Evolutionary conservation across 345 rosid genomes (phyloP).

Genomic region (Isatis tinctoria): DNA sequence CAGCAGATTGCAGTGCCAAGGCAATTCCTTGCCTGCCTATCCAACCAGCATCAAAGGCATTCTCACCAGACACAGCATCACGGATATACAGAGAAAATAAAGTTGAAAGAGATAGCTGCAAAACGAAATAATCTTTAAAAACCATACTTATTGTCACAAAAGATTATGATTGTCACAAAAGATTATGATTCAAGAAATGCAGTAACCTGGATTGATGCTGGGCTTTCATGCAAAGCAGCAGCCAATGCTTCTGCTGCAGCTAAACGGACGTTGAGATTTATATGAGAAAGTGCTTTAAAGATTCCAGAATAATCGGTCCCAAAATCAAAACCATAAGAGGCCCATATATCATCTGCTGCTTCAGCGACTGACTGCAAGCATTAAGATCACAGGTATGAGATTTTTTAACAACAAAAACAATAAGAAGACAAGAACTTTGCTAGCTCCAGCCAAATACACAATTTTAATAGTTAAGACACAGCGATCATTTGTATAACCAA

Average conservation of each 20-base stretch:
- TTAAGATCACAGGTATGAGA: slow-evolving; percentile 7
- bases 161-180: not conserved
- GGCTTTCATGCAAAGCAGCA: slow-evolving; percentile 91
- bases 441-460: not conserved
- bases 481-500: not conserved
- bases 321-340: slow-evolving; percentile 79
- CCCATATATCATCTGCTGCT: slow-evolving; percentile 94
- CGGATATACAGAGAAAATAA: slow-evolving; percentile 85
- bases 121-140: slow-evolving; percentile 22
- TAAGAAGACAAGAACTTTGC: not conserved
- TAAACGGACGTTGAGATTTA: slow-evolving; percentile 75
- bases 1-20: slow-evolving; percentile 81
- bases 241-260: slow-evolving; percentile 98
- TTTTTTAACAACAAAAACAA: not conserved
- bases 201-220: slow-evolving; percentile 74
- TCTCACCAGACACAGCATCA: slow-evolving; percentile 56
- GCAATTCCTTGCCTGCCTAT: slow-evolving; percentile 93
- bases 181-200: slow-evolving; percentile 3
- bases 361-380: slow-evolving; percentile 77
- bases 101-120: slow-evolving; percentile 85
- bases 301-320: slow-evolving; percentile 93
- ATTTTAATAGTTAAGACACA: not conserved
- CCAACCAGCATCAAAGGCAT: slow-evolving; percentile 77
- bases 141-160: slow-evolving; percentile 10
- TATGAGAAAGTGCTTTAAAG: slow-evolving; percentile 79